These are phyloP conservation scores for Cyberlindnera sargentensis DNA, from an alignment of 805 yeast species.

Conservation along the genomic window DNA sequence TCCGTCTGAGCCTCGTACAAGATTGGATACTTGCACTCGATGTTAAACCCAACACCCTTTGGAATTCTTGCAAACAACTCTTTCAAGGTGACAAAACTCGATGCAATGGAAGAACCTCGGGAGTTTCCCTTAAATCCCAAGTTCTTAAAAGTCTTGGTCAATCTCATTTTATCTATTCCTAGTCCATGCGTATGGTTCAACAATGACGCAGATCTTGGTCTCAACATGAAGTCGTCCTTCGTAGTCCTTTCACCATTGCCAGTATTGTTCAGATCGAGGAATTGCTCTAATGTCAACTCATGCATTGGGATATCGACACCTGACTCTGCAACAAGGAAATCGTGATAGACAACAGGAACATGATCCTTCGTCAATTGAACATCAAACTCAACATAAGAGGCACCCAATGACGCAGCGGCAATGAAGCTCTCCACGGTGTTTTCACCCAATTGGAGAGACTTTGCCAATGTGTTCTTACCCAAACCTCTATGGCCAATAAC, in stretches of 20 bases:
- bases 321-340: conserved; percentile 87
- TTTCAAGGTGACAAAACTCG: conserved; percentile 82
- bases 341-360: conserved; percentile 92
- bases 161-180: conserved; percentile 59
- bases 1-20: conserved; percentile 86
- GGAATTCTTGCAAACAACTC: conserved; percentile 83
- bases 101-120: conserved; percentile 83
- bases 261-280: conserved; percentile 44
- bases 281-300: conserved; percentile 82
- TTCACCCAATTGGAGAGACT: conserved; percentile 87
- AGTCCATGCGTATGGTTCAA: conserved; percentile 4
- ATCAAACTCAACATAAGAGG: conserved; percentile 94
- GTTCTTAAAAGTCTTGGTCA: conserved; percentile 81
- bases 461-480: conserved; percentile 75
- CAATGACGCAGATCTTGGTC: conserved; percentile 22
- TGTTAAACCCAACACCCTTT: conserved; percentile 80
- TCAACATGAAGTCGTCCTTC: conserved; percentile 26
- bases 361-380: conserved; percentile 90
- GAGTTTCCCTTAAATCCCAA: conserved; percentile 90
- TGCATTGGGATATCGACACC: conserved; percentile 98
- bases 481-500: conserved; percentile 95
- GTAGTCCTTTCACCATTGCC: conserved; percentile 14
- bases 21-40: conserved; percentile 94
- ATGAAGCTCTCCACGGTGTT: conserved; percentile 92
- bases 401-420: conserved; percentile 94